phyloP scores from a whole-genome alignment of 805 yeast genomes.

The Metschnikowia lachancei region DNA sequence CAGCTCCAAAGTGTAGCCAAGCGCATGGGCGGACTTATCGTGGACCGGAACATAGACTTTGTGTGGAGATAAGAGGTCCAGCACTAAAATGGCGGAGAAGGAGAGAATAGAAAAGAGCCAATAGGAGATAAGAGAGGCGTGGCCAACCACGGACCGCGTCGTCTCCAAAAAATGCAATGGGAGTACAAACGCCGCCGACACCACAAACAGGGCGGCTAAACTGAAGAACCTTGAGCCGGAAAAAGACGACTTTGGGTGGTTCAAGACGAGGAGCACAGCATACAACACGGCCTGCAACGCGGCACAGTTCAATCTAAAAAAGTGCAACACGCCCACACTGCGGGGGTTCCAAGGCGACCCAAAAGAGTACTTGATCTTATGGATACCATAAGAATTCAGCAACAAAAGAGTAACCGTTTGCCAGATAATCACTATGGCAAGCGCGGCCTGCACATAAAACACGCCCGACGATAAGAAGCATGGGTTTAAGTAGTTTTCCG shows the following conservation, averaged over 20 bases:
- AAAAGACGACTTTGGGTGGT: background rate
- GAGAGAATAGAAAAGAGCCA: slow-evolving; percentile 21
- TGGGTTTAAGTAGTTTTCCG: slow-evolving; percentile 29
- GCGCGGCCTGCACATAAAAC: slow-evolving; percentile 10
- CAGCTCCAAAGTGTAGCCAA: slow-evolving; percentile 18
- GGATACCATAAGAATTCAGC: slow-evolving; percentile 22
- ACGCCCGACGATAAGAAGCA: slow-evolving; percentile 25
- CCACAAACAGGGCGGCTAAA: slow-evolving; percentile 11
- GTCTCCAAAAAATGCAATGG: slow-evolving; percentile 27
- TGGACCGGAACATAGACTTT: slow-evolving; percentile 15
- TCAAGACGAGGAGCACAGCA: slow-evolving; percentile 13
- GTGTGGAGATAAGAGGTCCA: slow-evolving; percentile 24
- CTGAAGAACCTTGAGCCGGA: slow-evolving; percentile 5
- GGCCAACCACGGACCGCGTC: slow-evolving; percentile 23
- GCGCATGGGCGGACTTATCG: slow-evolving; percentile 10
- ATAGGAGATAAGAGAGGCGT: slow-evolving; percentile 24
- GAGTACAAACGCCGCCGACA: slow-evolving; percentile 15
- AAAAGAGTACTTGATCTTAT: slow-evolving; percentile 24
- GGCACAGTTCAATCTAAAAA: slow-evolving; percentile 18
- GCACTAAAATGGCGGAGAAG: slow-evolving; percentile 14
- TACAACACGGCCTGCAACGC: slow-evolving; percentile 17
- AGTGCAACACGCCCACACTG: slow-evolving; percentile 18
- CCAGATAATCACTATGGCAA: slow-evolving; percentile 16
- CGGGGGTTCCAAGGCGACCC: slow-evolving; percentile 21
- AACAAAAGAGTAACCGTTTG: slow-evolving; percentile 20